These are phyloP conservation scores for Anethum foeniculum DNA, from an alignment of 140 eudicot species.

Conservation along the genomic window DNA sequence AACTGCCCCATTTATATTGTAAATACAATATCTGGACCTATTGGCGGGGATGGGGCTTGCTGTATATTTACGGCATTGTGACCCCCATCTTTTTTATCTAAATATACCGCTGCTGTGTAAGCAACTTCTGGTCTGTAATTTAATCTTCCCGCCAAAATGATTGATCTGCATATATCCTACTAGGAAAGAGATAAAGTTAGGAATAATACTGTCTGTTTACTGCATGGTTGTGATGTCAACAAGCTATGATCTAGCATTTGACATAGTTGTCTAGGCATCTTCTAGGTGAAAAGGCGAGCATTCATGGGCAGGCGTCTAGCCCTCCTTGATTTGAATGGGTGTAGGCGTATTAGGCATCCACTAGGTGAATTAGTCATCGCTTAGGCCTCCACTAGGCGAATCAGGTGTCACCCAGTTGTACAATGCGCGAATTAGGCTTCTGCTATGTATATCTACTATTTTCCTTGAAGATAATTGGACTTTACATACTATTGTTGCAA, in stretches of 20 bases:
- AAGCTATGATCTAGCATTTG: not conserved
- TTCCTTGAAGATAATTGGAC: not conserved
- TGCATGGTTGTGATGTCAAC: not conserved
- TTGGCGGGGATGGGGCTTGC: not conserved
- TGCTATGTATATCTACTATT: not conserved
- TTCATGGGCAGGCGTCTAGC: not conserved
- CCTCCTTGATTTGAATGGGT: not conserved
- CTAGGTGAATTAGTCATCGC: not conserved
- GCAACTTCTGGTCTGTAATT: not conserved
- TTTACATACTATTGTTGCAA: not conserved
- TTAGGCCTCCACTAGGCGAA: no score
- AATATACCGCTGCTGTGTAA: not conserved
- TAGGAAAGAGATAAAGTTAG: not conserved
- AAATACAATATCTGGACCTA: not conserved
- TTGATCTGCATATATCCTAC: not conserved
- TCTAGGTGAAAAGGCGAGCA: not conserved
- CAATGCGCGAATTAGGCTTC: not conserved
- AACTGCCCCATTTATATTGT: not conserved
- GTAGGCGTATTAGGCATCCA: not conserved
- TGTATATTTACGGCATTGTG: not conserved
- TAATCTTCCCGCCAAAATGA: not conserved
- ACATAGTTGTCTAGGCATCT: not conserved
- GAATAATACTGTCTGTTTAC: not conserved
- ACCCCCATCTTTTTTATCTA: not conserved
- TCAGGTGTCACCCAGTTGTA: no score